Base-by-base conservation (phyloP, 225 moss, liverwort and hornwort genomes). In the Takakia lepidozioides region DNA sequence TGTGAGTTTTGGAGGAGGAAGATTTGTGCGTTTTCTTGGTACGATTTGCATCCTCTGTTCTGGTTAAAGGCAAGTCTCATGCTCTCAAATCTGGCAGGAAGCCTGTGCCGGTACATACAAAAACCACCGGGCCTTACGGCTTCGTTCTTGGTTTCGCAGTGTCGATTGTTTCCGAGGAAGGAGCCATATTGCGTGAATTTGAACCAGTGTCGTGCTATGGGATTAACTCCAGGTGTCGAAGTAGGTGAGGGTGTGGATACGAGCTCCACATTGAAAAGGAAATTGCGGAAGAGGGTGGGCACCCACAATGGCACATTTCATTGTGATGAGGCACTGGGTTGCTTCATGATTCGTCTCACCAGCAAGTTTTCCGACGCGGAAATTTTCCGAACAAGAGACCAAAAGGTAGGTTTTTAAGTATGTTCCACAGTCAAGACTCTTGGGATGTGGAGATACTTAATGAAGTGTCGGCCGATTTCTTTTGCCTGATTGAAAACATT, bases 231-330 rank as follows among this genome's bases (percentile, higher is more conserved):
- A 24, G 37, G 37, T 11, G 44, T 26, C n/a, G 61, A 37, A 13
- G 45, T 25, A 4, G 4, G 4, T 38, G 38, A 38, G 38, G 54
- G 25, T 8, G 55, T 25, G 42, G 55, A 42, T 11, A 65, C 16
- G 2, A 56, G 2, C 27, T 37, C 38, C 26, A 16, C 38, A 18
- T 29, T 75, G 74, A 87, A 92, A 72, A 69, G 87, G 49, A 88
- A 86, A 62, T 73, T 72, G 75, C 75, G 70, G 25, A 91, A 85
- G 74, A 78, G 50, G 76, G 74, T 98, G 8, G 98, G 91, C 19
- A 98, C 98, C 0, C 91, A 98, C 25, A 87, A 85, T 68, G 98
- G 91, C 6, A 79, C 79, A 1, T 98, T 98, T 46, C 98, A 98
- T 50, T 98, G 87, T 44, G 91, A 91, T 51, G 91, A 98, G 49